A percentile compares a stretch with the other conserved stretches of the same genome.
phyloP scores from a whole-genome alignment of 1,284 basidiomycete species.

The Melampsora medusae region DNA sequence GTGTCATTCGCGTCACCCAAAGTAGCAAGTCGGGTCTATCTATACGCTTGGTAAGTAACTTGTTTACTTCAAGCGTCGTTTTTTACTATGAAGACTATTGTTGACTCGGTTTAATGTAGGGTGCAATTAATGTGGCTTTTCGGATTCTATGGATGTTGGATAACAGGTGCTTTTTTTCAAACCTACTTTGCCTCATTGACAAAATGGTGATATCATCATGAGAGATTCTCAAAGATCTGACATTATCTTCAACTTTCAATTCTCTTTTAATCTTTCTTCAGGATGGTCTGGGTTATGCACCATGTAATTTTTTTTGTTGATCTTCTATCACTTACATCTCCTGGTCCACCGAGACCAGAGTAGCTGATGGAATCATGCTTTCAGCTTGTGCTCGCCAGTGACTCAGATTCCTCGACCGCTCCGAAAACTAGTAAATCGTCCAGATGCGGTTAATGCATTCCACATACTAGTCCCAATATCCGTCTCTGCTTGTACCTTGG shows the following conservation, averaged over 20 bases:
- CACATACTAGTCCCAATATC: neutral
- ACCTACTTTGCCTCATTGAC: no score
- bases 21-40: neutral
- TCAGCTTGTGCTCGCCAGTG: neutral
- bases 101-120: neutral
- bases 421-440: neutral
- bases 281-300: conserved; percentile 5
- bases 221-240: no score
- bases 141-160: conserved; percentile 1
- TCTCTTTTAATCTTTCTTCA: no score
- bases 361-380: neutral
- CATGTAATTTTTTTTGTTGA: neutral
- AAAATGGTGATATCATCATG: no score
- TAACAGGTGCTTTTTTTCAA: neutral
- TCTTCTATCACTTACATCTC: neutral
- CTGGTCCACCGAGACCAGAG: neutral
- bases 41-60: neutral
- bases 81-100: neutral
- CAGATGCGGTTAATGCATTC: neutral
- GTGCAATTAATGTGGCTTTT: conserved; percentile 6
- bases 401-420: neutral
- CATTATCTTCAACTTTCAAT: no score
- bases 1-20: neutral
- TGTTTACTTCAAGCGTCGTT: neutral
- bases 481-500: neutral